Conservation (phyloP, 2,329 filamentous ascomycete species). For the Xylariales sp. region DNA sequence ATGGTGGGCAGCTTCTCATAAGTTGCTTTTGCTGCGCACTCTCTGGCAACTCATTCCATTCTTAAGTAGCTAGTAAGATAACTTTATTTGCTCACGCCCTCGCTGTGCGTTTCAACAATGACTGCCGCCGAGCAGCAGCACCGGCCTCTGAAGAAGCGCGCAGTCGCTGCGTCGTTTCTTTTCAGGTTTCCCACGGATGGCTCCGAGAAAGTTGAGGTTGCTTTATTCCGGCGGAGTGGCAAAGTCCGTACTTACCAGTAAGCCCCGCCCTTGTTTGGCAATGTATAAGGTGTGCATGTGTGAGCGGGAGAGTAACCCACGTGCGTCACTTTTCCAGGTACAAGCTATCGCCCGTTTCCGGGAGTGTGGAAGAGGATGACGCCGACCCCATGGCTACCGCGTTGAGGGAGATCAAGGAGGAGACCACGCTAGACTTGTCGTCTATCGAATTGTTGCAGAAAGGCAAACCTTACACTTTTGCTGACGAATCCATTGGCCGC, state of each 20-base stretch:
- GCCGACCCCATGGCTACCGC: constrained; percentile 50
- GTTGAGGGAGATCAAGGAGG: constrained; percentile 58
- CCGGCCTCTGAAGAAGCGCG: constrained; percentile 25
- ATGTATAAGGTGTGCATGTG: too few species aligned
- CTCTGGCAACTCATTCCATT: too few species aligned
- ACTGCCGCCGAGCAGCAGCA: too few species aligned
- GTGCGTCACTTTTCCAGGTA: constrained; percentile 31
- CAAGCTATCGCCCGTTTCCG: constrained; percentile 59
- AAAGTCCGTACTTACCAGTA: constrained; percentile 58
- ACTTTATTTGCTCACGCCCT: too few species aligned
- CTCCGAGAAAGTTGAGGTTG: constrained; percentile 40
- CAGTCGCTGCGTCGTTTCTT: constrained; percentile 47
- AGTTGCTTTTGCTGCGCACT: too few species aligned
- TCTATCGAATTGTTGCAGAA: constrained; percentile 47
- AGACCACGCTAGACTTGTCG: constrained; percentile 48
- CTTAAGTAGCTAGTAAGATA: too few species aligned
- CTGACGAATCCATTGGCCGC: constrained; percentile 46
- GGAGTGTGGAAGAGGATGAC: constrained; percentile 53
- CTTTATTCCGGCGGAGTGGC: constrained; percentile 57
- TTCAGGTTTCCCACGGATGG: constrained; percentile 37
- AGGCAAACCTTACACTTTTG: constrained; percentile 56
- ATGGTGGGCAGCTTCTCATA: too few species aligned
- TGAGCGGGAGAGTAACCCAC: too few species aligned
- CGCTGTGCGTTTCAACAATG: too few species aligned
- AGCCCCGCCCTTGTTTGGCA: constrained; percentile 15